Base-by-base conservation (phyloP, 805 yeast genomes). In the Kregervanrija pseudodelftensis region DNA sequence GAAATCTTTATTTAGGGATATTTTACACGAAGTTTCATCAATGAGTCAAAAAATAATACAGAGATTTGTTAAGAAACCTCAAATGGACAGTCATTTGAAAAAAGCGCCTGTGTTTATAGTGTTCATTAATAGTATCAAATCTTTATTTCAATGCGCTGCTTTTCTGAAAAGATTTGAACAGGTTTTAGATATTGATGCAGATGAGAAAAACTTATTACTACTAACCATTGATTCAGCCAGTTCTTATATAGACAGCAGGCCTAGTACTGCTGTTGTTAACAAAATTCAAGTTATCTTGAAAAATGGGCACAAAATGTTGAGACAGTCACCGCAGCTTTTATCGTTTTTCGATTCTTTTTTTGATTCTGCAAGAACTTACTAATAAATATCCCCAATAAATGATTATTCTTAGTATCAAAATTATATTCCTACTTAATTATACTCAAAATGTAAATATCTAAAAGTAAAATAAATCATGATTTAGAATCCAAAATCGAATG, bases 401-500 rank as follows among this genome's bases (percentile, higher is more conserved):
- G 37, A 13, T n/a, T 40, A 33, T 40, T 32, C 11, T 40, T 38
- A 11, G 17, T n/a, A 32, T 13, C 11, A 8, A 4, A 22, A 22
- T 22, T 22, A 5, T 22, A 7, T 22, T 22, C 28, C 28, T 22
- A 22, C 28, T 22, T 22, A 22, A 22, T 7, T 22, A 22, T 22
- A 22, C 28, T 22, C 28, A 22, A 22, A 22, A 22, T 22, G 28
- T 22, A 22, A 22, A 22, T 22, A 22, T 22, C 7, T 22, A 22
- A 22, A 22, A 22, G 28, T 22, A 22, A 22, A 22, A 22, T 22
- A 7, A 22, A 22, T 8, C 28, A 22, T 22, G 28, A 35, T 16
- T 40, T 44, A 53, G 36, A 54, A 48, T 10, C 73, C 77, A 56
- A 82, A 82, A 43, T 72, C 73, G 55, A 82, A 82, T 0, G 86